Conservation (phyloP, 208 protist genomes). For the Leptomonas seymouri region DNA sequence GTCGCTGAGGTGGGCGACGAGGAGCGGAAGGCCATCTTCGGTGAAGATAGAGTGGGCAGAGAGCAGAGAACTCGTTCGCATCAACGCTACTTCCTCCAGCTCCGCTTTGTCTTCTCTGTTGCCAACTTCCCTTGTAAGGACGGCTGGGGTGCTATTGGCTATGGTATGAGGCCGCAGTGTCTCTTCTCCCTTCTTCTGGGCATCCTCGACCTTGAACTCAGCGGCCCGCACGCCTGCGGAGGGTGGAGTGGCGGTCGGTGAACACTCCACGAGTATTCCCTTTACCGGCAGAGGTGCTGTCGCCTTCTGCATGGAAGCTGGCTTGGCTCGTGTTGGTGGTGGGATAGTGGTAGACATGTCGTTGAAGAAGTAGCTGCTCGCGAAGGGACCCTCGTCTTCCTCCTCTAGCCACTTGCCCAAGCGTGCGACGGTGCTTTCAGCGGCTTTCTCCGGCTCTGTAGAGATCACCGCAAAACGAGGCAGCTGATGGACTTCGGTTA, state of each 20-base stretch:
- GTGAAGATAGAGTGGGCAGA: constrained; percentile 8
- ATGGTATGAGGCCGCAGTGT: neutral
- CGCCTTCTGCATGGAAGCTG: neutral
- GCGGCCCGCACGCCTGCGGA: neutral
- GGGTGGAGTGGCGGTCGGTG: no score
- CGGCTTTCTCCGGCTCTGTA: neutral
- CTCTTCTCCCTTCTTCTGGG: neutral
- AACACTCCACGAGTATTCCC: neutral
- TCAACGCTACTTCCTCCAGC: neutral
- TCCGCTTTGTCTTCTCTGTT: neutral
- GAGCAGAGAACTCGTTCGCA: neutral
- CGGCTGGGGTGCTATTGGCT: no score
- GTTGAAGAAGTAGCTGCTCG: constrained; percentile 7
- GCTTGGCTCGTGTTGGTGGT: neutral
- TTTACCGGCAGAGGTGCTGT: neutral
- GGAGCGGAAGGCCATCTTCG: constrained; percentile 7
- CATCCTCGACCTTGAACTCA: neutral
- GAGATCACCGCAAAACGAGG: neutral
- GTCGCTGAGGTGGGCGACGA: constrained; percentile 7
- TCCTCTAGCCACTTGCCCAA: no score
- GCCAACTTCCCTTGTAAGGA: no score
- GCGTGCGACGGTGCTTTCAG: no score
- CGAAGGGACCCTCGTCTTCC: neutral
- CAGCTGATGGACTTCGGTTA: neutral
- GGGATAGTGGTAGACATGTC: neutral